Conservation (phyloP, 805 yeast genomes). For the Ogataea neopini region DNA sequence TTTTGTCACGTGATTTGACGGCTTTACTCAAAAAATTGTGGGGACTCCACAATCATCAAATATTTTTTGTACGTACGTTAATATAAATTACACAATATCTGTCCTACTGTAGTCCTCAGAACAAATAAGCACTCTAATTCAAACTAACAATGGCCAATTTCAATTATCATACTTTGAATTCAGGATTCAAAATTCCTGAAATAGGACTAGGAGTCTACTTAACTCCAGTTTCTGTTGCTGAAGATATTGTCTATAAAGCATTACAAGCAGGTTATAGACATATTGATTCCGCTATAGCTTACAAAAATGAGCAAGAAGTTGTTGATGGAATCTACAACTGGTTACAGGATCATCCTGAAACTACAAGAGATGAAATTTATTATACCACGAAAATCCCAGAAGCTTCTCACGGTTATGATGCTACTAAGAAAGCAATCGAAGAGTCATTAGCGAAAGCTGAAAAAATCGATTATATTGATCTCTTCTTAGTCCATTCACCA, state of each 20-base stretch:
- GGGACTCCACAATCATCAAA: too few relatives aligned
- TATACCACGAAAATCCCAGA: conserved; percentile 42
- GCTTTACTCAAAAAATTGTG: too few relatives aligned
- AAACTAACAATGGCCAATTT: not conserved
- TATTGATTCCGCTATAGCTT: conserved; percentile 67
- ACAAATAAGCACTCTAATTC: too few relatives aligned
- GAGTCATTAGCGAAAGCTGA: conserved; percentile 43
- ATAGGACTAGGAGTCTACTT: conserved; percentile 59
- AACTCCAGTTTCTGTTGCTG: conserved; percentile 40
- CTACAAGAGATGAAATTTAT: conserved; percentile 40
- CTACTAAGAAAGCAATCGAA: conserved; percentile 44
- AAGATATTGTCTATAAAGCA: conserved; percentile 54
- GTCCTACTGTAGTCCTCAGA: too few relatives aligned
- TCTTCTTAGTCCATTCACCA: conserved; percentile 57
- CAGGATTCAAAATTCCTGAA: conserved; percentile 55
- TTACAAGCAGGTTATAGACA: conserved; percentile 70
- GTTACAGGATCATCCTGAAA: conserved; percentile 27
- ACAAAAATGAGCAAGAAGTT: conserved; percentile 62
- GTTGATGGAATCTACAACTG: conserved; percentile 58
- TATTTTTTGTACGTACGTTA: too few relatives aligned
- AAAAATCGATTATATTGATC: conserved; percentile 51
- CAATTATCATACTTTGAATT: conserved; percentile 39
- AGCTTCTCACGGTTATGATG: conserved; percentile 35
- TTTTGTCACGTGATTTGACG: too few relatives aligned
- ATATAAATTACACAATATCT: too few relatives aligned